phyloP scores from a whole-genome alignment of 169 alveolate species.

The Plasmodium chabaudi region DNA sequence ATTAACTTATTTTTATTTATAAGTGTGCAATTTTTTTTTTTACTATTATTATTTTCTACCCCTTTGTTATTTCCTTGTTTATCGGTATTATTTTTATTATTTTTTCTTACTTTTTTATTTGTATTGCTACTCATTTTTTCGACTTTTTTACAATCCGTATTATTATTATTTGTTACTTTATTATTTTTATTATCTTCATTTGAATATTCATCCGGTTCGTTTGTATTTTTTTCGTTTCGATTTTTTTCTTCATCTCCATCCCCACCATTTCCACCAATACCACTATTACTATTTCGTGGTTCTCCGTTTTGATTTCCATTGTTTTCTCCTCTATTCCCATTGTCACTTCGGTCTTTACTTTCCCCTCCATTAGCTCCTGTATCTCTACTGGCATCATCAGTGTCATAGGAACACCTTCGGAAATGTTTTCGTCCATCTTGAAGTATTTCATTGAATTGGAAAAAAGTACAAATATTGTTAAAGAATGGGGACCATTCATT shows the following conservation, averaged over 20 bases:
- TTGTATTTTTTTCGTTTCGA: background rate
- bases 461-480: no score
- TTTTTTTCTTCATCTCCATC: background rate
- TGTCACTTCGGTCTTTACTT: background rate
- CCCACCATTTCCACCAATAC: background rate
- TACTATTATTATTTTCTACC: background rate
- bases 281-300: background rate
- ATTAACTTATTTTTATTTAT: background rate
- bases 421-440: no score
- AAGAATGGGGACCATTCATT: no score
- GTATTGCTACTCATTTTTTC: background rate
- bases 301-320: background rate
- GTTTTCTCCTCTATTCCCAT: background rate
- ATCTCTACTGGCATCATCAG: background rate
- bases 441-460: no score
- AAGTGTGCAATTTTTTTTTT: no score
- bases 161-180: background rate
- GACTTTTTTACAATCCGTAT: background rate
- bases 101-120: background rate
- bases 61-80: background rate
- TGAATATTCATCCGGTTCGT: background rate
- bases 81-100: background rate
- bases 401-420: background rate
- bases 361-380: background rate
- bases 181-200: background rate